Evolutionary conservation across 768 basidiomycete species (phyloP), one percentile per base, ranked within the genome.

Genomic region (Lentinula sp.): DNA sequence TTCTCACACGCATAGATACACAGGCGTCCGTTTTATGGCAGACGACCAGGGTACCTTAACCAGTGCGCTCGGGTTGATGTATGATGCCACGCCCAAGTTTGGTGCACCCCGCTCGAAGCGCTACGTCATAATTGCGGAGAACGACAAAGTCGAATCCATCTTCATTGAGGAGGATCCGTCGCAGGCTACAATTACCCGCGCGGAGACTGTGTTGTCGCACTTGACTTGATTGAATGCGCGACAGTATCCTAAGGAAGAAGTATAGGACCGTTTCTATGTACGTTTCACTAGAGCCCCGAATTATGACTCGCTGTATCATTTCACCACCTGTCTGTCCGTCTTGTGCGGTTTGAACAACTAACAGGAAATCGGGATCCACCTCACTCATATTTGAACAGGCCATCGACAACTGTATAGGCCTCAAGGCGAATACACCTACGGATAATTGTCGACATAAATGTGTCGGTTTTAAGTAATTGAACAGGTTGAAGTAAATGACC

Each of bases 21-120:
- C 61, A 86, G 84, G 73, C 0, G 76, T 86, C 42, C 81, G 77
- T 45, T 88, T 89, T 72, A 80, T 87, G 55, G 81, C 86, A 9
- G 89, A 90, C 62, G 91, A 93, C 71, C 79, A 79, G 59, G 90
- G 81, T 32, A 72, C 79, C 3, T 81, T 87, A 66, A 74, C 81
- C 10, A 73, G 79, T 20, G 73, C 76, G 6, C 68, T 85, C 50
- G 88, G 88, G 1, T 77, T 88, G 13, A 63, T 83, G 41, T 86
- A 87, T 62, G 85, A 90, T 63, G 87, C 82, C 1, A 78, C 85
- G 8, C 73, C 76, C 3, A 68, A 85, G 13, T 81, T 93, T 13
- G 91, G 90, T 18, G 81, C 80, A 9, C 82, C 82, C 1, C 86
- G 91, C 48, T 81, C 86, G 54, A 87, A 86, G 73, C 78, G 79